phyloP scores from a whole-genome alignment of 2,329 filamentous ascomycete species.

The Neonectria faginata region DNA sequence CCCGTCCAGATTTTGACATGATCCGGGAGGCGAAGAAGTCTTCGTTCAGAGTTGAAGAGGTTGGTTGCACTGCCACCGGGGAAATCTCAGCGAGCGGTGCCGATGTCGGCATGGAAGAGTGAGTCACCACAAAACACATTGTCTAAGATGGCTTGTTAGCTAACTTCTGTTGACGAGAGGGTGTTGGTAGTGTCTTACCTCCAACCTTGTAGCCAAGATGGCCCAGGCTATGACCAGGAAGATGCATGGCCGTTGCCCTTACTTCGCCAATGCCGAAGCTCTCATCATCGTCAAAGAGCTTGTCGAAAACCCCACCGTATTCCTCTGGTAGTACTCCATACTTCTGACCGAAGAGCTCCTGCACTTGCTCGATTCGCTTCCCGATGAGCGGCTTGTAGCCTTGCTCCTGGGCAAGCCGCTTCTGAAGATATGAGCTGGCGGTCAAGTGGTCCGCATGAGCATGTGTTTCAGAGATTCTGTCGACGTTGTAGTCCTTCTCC shows the following conservation, averaged over 20 bases:
- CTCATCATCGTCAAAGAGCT: conserved; percentile 66
- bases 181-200: conserved; percentile 40
- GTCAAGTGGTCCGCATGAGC: conserved; percentile 71
- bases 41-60: conserved; percentile 58
- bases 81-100: conserved; percentile 66
- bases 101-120: conserved; percentile 64
- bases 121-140: conserved; percentile 66
- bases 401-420: conserved; percentile 52
- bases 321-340: conserved; percentile 54
- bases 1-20: conserved; percentile 64
- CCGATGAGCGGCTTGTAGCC: conserved; percentile 61
- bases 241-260: conserved; percentile 60
- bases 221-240: conserved; percentile 72
- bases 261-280: conserved; percentile 62
- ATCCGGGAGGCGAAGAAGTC: conserved; percentile 56
- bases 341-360: conserved; percentile 57
- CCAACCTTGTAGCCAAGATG: conserved; percentile 70
- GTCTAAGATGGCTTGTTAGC: conserved; percentile 36
- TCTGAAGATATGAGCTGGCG: conserved; percentile 68
- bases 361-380: conserved; percentile 63
- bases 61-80: conserved; percentile 60
- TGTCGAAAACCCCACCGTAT: conserved; percentile 61
- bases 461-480: conserved; percentile 71
- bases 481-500: conserved; percentile 60
- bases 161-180: neutral